Conservation (phyloP, 768 basidiomycete species). For the Rhodosporidiobolus sp. region DNA sequence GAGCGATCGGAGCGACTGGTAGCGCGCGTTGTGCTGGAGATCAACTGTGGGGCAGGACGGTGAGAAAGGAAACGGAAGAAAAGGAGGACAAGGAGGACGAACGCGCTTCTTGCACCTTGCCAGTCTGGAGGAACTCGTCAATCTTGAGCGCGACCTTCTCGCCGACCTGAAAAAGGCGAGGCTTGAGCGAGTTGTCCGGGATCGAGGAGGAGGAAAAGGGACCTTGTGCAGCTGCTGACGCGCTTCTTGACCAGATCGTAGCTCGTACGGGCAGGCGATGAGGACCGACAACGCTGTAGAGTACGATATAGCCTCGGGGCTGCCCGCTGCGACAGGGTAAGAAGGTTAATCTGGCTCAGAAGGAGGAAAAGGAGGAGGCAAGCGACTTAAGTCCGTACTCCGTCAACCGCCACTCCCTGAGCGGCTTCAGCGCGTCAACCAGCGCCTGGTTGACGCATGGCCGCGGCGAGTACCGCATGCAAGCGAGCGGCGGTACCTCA, state of each 20-base stretch:
- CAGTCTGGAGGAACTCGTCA: slow-evolving; percentile 24
- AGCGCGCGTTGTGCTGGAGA: slow-evolving; percentile 3
- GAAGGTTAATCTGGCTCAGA: too few relatives aligned
- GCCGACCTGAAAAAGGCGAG: slow-evolving; percentile 13
- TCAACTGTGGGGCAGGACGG: neutral
- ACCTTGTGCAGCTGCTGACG: slow-evolving; percentile 18
- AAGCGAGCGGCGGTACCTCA: slow-evolving; percentile 15
- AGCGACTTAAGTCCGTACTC: slow-evolving; percentile 20
- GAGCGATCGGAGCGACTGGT: neutral
- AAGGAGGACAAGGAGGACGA: neutral
- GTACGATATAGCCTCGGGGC: slow-evolving; percentile 22
- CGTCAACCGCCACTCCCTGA: slow-evolving; percentile 8
- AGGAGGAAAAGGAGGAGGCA: too few relatives aligned
- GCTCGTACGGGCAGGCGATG: slow-evolving; percentile 27
- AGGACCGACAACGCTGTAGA: slow-evolving; percentile 10
- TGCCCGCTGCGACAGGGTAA: neutral
- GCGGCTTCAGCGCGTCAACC: slow-evolving; percentile 6
- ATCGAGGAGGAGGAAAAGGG: neutral
- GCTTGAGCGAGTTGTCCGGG: neutral
- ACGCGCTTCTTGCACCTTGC: slow-evolving; percentile 19
- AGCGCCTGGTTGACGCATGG: slow-evolving; percentile 29
- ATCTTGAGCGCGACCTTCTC: slow-evolving; percentile 24
- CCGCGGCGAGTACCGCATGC: slow-evolving; percentile 22
- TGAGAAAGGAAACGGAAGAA: neutral
- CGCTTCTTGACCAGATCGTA: slow-evolving; percentile 20